phyloP scores from a whole-genome alignment of 1,139 yeast genomes.

The Candida gigantensis region DNA sequence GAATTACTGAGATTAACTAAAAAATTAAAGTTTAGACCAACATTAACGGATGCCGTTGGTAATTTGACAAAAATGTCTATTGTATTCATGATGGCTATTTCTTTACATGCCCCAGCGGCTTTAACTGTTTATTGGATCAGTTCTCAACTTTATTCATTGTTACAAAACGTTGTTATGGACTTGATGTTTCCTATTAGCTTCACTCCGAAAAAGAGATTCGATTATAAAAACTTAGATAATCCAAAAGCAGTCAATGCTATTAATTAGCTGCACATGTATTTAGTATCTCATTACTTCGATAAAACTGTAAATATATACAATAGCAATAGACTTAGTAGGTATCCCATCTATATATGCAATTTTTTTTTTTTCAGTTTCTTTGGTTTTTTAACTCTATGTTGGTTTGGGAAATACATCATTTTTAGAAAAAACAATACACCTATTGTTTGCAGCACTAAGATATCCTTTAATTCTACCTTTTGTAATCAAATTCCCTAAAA shows the following conservation, averaged over 20 bases:
- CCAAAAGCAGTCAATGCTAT: slow-evolving; percentile 3
- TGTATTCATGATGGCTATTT: slow-evolving; percentile 77
- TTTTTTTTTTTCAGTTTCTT: neutral
- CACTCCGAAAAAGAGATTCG: slow-evolving; percentile 42
- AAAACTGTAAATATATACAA: neutral
- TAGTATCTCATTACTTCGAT: too few species aligned
- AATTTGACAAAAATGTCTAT: slow-evolving; percentile 74
- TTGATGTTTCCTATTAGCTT: slow-evolving; percentile 59
- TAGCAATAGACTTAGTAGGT: neutral
- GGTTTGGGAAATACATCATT: slow-evolving; percentile 65
- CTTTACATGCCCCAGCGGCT: slow-evolving; percentile 85
- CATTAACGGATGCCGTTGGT: slow-evolving; percentile 58
- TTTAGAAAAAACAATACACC: slow-evolving; percentile 76
- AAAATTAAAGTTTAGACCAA: slow-evolving; percentile 51
- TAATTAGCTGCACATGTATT: neutral
- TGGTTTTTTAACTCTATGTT: neutral
- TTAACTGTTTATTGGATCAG: slow-evolving; percentile 83
- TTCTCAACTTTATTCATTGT: slow-evolving; percentile 72
- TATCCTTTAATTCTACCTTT: slow-evolving; percentile 76
- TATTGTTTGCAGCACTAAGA: slow-evolving; percentile 65
- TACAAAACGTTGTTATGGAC: slow-evolving; percentile 77
- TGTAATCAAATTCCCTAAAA: slow-evolving; percentile 66
- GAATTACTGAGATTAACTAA: slow-evolving; percentile 45
- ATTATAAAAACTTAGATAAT: slow-evolving; percentile 7
- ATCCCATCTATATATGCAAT: too few species aligned